A percentile compares a stretch with the other conserved stretches of the same genome.
These are phyloP conservation scores for Lachnellula occidentalis DNA, from an alignment of 2,329 filamentous ascomycete genomes.

Conservation along the genomic window DNA sequence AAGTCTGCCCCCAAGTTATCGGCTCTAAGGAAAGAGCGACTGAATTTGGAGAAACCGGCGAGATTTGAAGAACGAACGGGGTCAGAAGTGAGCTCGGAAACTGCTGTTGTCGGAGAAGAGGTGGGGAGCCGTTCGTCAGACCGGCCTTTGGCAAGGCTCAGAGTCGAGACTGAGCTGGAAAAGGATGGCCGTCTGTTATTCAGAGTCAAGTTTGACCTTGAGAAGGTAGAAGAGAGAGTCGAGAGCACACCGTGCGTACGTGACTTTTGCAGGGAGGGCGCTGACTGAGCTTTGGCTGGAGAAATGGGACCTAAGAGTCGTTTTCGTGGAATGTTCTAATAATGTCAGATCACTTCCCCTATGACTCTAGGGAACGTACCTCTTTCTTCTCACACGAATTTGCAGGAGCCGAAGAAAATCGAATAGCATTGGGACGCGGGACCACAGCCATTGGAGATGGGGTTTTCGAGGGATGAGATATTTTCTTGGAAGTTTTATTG, in stretches of 20 bases:
- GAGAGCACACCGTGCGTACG: slow-evolving; percentile 41
- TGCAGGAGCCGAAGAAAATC: slow-evolving; percentile 15
- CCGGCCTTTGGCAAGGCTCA: not conserved
- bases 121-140: not conserved
- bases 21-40: not conserved
- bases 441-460: slow-evolving; percentile 7
- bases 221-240: slow-evolving; percentile 41
- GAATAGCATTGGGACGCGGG: slow-evolving; percentile 6
- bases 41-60: not conserved
- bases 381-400: slow-evolving; percentile 14
- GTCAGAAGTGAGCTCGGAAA: not conserved
- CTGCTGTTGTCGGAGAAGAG: not conserved
- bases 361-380: slow-evolving; percentile 4
- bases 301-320: slow-evolving; percentile 15
- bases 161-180: not conserved
- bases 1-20: not conserved
- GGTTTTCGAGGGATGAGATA: not conserved
- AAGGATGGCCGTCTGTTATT: not conserved
- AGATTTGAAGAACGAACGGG: not conserved
- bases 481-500: not conserved
- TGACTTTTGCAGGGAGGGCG: slow-evolving; percentile 37
- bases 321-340: slow-evolving; percentile 9
- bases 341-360: slow-evolving; percentile 1
- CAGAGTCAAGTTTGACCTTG: slow-evolving; percentile 26
- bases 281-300: slow-evolving; percentile 6